These are phyloP conservation scores for Saccharum hybrid DNA, from an alignment of 202 grass and related monocot species.

Conservation along the genomic window DNA sequence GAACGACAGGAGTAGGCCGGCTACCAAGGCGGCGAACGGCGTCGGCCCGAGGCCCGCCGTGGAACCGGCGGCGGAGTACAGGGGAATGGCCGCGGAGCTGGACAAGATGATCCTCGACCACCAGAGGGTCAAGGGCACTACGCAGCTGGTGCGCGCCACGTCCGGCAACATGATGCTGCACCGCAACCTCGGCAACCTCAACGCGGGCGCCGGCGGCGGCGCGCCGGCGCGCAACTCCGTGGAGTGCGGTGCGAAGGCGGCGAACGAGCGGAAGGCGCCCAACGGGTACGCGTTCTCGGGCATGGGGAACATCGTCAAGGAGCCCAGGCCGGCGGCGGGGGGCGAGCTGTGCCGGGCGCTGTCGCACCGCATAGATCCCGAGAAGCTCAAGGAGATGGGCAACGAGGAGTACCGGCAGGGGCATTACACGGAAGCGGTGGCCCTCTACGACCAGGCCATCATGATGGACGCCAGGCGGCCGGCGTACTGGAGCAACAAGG, in stretches of 20 bases:
- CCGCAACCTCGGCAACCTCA: constrained; percentile 89
- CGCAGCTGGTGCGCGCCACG: constrained; percentile 70
- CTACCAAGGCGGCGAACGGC: constrained; percentile 26
- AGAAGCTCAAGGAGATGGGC: constrained; percentile 95
- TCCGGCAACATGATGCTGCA: constrained; percentile 97
- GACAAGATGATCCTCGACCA: constrained; percentile 89
- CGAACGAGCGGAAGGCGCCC: constrained; percentile 43
- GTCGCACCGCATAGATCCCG: constrained; percentile 66
- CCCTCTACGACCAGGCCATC: constrained; percentile 89
- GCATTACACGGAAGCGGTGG: constrained; percentile 77
- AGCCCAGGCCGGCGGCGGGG: background rate
- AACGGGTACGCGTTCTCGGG: constrained; percentile 51
- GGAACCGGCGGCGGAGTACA: constrained; percentile 48
- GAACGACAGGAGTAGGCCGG: background rate
- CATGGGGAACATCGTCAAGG: constrained; percentile 63
- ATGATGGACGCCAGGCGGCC: constrained; percentile 70
- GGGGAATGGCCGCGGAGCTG: constrained; percentile 74
- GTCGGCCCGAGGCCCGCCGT: constrained; percentile 7
- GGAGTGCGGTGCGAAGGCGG: constrained; percentile 42
- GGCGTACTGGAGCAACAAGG: constrained; percentile 89
- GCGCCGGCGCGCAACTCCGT: constrained; percentile 37
- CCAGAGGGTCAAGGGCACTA: constrained; percentile 58
- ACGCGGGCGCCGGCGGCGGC: constrained; percentile 29
- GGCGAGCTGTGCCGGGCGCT: constrained; percentile 60
- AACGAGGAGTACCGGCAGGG: constrained; percentile 93